Evolutionary conservation across 441 rosid species (phyloP).

Genomic region (Euphorbia corollata): DNA sequence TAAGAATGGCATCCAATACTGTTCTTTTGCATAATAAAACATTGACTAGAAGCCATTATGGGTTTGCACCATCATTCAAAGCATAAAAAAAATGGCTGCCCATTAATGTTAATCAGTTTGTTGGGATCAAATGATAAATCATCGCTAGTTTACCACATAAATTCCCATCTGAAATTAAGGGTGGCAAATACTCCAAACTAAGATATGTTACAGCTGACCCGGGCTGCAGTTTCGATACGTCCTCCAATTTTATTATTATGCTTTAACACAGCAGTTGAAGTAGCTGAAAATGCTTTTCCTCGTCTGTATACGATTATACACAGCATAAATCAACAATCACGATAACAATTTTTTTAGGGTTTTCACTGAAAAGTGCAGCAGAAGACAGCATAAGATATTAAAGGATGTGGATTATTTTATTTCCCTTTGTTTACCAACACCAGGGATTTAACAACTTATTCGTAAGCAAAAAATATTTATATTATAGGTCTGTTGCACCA

Average conservation of each 20-base stretch:
- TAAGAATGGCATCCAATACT: too few species aligned
- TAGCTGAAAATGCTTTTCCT: constrained; percentile 75
- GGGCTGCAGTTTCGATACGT: not conserved
- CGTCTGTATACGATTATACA: constrained; percentile 33
- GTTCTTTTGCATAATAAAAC: not conserved
- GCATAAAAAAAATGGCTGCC: too few species aligned
- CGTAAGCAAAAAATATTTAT: too few species aligned
- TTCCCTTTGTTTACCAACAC: not conserved
- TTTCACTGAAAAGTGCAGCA: not conserved
- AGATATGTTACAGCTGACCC: too few species aligned
- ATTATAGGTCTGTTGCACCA: too few species aligned
- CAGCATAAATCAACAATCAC: not conserved
- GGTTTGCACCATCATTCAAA: not conserved
- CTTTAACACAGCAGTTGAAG: constrained; percentile 57
- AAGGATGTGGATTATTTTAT: not conserved
- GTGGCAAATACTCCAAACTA: not conserved
- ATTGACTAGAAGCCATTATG: not conserved
- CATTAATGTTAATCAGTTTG: not conserved
- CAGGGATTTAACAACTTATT: not conserved
- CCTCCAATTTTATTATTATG: constrained; percentile 27
- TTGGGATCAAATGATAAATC: not conserved
- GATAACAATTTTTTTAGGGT: not conserved
- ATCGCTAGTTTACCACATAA: constrained; percentile 17
- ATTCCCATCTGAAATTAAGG: not conserved
- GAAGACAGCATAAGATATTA: not conserved